These are phyloP conservation scores for Chenopodium suecicum DNA, from an alignment of 148 eudicot genomes.

Conservation along the genomic window DNA sequence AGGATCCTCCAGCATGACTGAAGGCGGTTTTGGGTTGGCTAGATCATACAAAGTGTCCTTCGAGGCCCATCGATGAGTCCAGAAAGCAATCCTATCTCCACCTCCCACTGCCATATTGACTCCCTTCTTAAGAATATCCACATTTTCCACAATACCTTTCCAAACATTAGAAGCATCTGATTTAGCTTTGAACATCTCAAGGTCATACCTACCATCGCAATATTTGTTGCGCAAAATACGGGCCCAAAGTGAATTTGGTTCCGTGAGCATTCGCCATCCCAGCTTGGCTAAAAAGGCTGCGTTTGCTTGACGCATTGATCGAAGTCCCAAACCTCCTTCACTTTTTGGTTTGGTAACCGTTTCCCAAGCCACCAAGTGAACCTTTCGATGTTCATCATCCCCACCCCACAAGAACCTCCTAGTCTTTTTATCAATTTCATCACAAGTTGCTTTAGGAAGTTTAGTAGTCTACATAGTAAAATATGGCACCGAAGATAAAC, in stretches of 20 bases:
- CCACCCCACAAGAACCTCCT: neutral
- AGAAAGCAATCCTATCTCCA: too few relatives aligned
- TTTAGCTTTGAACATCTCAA: neutral
- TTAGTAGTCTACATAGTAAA: neutral
- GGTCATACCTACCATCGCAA: neutral
- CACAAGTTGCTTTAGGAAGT: neutral
- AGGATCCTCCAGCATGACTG: fast-evolving
- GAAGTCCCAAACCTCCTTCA: neutral
- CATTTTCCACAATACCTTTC: too few relatives aligned
- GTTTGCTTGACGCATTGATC: neutral
- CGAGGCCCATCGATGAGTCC: too few relatives aligned
- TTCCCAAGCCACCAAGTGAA: neutral
- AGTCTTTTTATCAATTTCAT: neutral
- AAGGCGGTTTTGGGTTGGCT: too few relatives aligned
- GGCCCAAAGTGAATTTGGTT: neutral
- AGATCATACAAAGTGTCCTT: too few relatives aligned
- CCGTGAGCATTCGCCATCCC: neutral
- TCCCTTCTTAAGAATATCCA: too few relatives aligned
- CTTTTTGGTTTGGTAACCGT: neutral
- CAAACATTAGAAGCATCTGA: too few relatives aligned
- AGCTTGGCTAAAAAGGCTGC: neutral
- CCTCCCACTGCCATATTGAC: too few relatives aligned
- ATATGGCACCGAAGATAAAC: neutral
- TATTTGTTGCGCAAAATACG: neutral
- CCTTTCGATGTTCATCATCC: neutral